These are phyloP conservation scores for Eutypella sp. DNA, from an alignment of 2,329 filamentous ascomycete genomes.

Conservation along the genomic window DNA sequence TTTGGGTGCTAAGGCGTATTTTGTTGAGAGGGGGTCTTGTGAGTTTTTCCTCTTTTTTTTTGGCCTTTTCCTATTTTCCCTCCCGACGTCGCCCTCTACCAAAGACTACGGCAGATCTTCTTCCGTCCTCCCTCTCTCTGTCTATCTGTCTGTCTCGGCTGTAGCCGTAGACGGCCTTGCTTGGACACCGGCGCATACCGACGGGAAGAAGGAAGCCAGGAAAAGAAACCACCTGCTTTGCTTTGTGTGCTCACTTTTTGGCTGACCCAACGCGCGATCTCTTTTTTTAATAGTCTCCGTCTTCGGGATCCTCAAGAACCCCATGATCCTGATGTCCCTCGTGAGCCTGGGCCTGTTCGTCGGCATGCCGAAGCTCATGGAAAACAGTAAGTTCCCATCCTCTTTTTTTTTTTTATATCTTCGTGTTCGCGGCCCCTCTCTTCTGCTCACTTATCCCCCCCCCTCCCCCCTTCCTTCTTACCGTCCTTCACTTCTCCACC, in stretches of 20 bases:
- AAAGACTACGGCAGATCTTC: too few relatives aligned
- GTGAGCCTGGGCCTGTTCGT: conserved; percentile 79
- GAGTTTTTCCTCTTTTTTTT: conserved; percentile 33
- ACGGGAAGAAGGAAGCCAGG: too few relatives aligned
- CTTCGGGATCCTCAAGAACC: conserved; percentile 81
- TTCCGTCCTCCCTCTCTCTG: conserved; percentile 3
- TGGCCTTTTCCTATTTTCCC: conserved; percentile 4
- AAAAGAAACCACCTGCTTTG: too few relatives aligned
- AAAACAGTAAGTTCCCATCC: conserved; percentile 69
- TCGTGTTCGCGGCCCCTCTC: neutral
- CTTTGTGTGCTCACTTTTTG: neutral
- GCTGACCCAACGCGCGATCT: neutral
- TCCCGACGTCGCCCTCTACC: too few relatives aligned
- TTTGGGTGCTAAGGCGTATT: conserved; percentile 66
- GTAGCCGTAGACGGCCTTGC: neutral
- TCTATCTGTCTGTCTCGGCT: neutral
- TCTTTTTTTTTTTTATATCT: neutral
- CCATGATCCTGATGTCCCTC: conserved; percentile 91
- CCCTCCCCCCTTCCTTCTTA: neutral
- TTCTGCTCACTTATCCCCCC: neutral
- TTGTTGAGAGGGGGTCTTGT: conserved; percentile 71
- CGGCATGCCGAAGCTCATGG: conserved; percentile 91
- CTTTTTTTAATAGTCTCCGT: conserved; percentile 59
- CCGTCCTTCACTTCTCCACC: neutral
- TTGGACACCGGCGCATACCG: neutral